Conservation (phyloP, 176 grass and related monocot species). For the Pontederia paniculata region DNA sequence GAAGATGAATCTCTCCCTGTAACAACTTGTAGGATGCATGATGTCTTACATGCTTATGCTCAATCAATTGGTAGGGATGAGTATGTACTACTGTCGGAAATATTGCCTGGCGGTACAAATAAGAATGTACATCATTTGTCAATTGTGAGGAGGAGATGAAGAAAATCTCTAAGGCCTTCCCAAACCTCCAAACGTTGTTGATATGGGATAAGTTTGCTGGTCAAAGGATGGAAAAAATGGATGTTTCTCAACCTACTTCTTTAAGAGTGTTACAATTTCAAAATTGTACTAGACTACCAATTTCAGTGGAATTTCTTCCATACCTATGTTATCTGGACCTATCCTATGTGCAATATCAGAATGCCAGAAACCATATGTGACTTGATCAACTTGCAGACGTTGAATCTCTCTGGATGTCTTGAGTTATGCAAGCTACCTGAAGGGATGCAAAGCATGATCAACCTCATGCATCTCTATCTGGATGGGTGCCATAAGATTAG, state of each 20-base stretch:
- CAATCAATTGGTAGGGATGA: neutral
- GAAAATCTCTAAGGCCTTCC: neutral
- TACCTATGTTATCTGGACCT: neutral
- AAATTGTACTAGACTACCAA: neutral
- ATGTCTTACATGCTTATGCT: conserved; percentile 26
- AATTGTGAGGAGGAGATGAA: neutral
- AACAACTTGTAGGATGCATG: conserved; percentile 9
- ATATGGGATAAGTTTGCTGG: neutral
- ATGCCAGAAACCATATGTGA: neutral
- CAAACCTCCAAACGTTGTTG: neutral
- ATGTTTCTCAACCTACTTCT: neutral
- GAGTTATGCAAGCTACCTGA: neutral
- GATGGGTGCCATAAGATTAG: neutral
- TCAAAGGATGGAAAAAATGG: neutral
- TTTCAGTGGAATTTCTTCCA: neutral
- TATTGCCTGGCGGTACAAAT: neutral
- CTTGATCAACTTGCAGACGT: neutral
- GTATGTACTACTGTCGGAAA: neutral
- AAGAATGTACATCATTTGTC: neutral
- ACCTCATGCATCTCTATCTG: conserved; percentile 2
- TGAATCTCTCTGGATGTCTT: neutral
- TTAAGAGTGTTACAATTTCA: neutral
- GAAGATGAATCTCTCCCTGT: neutral
- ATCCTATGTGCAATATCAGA: no score
- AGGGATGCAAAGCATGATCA: conserved; percentile 9